A percentile compares a stretch with the other conserved stretches of the same genome.
Evolutionary conservation across 805 yeast species (phyloP).

Genomic region (Candida gorgasii): DNA sequence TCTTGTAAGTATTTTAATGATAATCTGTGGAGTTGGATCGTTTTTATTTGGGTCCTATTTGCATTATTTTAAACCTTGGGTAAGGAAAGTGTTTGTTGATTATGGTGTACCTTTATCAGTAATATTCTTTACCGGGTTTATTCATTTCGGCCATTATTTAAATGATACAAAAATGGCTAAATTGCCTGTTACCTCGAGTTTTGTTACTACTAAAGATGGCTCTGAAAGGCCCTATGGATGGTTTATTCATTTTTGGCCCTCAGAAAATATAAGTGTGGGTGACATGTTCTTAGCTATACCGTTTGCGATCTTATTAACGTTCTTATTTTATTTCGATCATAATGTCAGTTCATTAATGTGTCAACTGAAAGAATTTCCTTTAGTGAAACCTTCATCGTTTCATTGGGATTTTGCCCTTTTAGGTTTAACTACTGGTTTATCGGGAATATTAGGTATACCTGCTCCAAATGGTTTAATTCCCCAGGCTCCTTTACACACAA

Average conservation of each 20-base stretch:
- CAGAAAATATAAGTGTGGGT: constrained; percentile 56
- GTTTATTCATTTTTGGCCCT: constrained; percentile 77
- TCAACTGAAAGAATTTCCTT: constrained; percentile 77
- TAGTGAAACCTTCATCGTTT: constrained; percentile 83
- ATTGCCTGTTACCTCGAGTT: constrained; percentile 71
- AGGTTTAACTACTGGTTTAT: constrained; percentile 82
- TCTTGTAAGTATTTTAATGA: constrained; percentile 72
- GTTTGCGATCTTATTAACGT: constrained; percentile 82
- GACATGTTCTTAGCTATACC: constrained; percentile 90
- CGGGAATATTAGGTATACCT: constrained; percentile 89
- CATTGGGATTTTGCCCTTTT: constrained; percentile 89
- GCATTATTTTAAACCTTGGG: constrained; percentile 56
- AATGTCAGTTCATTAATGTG: constrained; percentile 93
- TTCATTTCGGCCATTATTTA: constrained; percentile 85
- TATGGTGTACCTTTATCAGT: constrained; percentile 84
- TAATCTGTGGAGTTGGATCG: constrained; percentile 69
- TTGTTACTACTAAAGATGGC: constrained; percentile 61
- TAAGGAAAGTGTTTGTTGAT: constrained; percentile 76
- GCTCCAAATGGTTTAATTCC: constrained; percentile 97
- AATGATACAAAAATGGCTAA: constrained; percentile 54
- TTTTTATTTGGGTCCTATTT: constrained; percentile 60
- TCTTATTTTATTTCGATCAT: constrained; percentile 91
- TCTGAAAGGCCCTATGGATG: constrained; percentile 56
- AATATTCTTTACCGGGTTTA: constrained; percentile 87
- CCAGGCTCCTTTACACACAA: constrained; percentile 93